These are phyloP conservation scores for Diaporthe amygdali DNA, from an alignment of 2,329 filamentous ascomycete species.

Conservation along the genomic window DNA sequence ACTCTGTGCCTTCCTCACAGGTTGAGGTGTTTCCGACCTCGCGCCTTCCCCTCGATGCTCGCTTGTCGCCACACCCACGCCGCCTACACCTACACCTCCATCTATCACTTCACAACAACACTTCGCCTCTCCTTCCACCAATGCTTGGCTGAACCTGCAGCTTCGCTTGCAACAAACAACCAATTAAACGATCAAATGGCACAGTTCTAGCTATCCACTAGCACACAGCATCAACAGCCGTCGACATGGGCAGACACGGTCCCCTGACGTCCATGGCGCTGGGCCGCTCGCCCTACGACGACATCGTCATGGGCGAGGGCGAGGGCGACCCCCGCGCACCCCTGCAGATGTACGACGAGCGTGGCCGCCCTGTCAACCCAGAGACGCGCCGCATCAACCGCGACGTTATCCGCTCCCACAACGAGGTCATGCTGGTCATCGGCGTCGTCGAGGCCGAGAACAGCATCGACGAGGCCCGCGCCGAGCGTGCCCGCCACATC, in stretches of 20 bases:
- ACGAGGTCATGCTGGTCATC: slow-evolving; percentile 68
- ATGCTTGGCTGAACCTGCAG: no score
- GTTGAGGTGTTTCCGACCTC: not conserved
- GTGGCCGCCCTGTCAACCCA: slow-evolving; percentile 61
- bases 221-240: slow-evolving; percentile 4
- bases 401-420: slow-evolving; percentile 64
- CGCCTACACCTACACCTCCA: not conserved
- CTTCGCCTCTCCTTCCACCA: not conserved
- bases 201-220: not conserved
- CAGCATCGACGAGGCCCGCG: slow-evolving; percentile 42
- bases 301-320: slow-evolving; percentile 57
- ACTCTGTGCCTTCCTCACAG: not conserved
- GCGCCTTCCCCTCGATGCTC: not conserved
- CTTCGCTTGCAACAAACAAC: not conserved
- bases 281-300: slow-evolving; percentile 66
- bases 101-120: not conserved
- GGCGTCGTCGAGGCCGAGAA: slow-evolving; percentile 66
- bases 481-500: slow-evolving; percentile 41
- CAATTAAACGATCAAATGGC: not conserved
- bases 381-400: slow-evolving; percentile 60
- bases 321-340: slow-evolving; percentile 46
- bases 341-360: slow-evolving; percentile 57
- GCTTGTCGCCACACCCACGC: not conserved
- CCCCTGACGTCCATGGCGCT: slow-evolving; percentile 62
- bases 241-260: slow-evolving; percentile 58